Percentiles rank a stretch among this genome's conserved stretches.
Evolutionary conservation across 805 yeast species (phyloP).

Genomic region (Starmerella geochares): DNA sequence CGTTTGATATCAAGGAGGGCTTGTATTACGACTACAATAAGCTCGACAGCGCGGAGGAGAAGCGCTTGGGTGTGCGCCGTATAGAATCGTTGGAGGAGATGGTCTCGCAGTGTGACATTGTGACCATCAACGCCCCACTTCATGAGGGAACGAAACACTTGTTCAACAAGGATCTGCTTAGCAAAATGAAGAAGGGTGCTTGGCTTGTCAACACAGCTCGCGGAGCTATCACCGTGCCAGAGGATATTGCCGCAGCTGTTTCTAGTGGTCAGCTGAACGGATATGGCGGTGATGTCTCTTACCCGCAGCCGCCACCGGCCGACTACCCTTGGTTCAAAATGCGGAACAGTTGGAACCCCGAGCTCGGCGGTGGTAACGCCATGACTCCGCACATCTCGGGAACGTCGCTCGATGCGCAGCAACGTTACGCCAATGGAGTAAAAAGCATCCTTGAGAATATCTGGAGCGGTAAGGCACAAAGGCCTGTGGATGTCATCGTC

Average conservation of each 20-base stretch:
- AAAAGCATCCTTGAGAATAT: slow-evolving; percentile 53
- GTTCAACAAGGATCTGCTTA: slow-evolving; percentile 49
- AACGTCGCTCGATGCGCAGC: slow-evolving; percentile 70
- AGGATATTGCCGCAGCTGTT: slow-evolving; percentile 69
- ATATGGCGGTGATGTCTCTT: slow-evolving; percentile 82
- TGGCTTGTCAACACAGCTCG: slow-evolving; percentile 71
- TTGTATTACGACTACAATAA: slow-evolving; percentile 68
- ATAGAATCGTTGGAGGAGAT: slow-evolving; percentile 53
- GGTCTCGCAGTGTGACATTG: slow-evolving; percentile 58
- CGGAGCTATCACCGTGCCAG: slow-evolving; percentile 65
- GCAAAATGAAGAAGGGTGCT: slow-evolving; percentile 64
- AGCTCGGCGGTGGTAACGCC: slow-evolving; percentile 43
- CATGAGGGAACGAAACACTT: slow-evolving; percentile 60
- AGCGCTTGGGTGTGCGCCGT: slow-evolving; percentile 49
- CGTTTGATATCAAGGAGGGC: slow-evolving; percentile 58
- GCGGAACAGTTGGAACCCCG: slow-evolving; percentile 49
- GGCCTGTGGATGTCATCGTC: slow-evolving; percentile 67
- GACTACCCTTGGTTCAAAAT: slow-evolving; percentile 69
- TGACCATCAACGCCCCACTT: slow-evolving; percentile 67
- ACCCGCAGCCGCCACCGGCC: slow-evolving; percentile 71
- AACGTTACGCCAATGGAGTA: slow-evolving; percentile 60
- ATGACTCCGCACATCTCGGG: slow-evolving; percentile 80
- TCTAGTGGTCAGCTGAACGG: slow-evolving; percentile 59
- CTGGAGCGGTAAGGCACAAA: slow-evolving; percentile 57
- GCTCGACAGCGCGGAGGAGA: slow-evolving; percentile 49